Percentiles rank a stretch among this genome's conserved stretches.
Evolutionary conservation across 495 filamentous ascomycete species (phyloP).

Genomic region (Amorphotheca resinae): DNA sequence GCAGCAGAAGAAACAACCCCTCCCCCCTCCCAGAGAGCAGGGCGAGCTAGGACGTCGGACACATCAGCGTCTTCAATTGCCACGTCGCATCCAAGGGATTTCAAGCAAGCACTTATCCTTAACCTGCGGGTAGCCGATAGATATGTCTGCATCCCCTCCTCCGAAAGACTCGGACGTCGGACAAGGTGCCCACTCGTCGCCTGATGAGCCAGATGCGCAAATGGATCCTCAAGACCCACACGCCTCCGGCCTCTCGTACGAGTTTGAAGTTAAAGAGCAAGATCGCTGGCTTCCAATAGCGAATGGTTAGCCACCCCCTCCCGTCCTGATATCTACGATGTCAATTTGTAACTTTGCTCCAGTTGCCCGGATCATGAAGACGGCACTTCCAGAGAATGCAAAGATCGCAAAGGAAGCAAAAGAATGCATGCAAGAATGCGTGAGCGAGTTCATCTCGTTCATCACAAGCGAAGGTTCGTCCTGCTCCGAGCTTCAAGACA

Average conservation of each 20-base stretch:
- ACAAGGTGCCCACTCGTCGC: slow-evolving; percentile 86
- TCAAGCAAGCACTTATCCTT: slow-evolving; percentile 41
- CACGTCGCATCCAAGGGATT: slow-evolving; percentile 27
- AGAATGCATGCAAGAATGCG: slow-evolving; percentile 99
- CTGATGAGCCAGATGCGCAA: slow-evolving; percentile 60
- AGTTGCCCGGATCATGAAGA: slow-evolving; percentile 99
- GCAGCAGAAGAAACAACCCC: slow-evolving; percentile 1
- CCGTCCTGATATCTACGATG: slow-evolving; percentile 25
- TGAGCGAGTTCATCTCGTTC: slow-evolving; percentile 99
- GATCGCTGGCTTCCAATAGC: slow-evolving; percentile 99
- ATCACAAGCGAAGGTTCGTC: slow-evolving; percentile 92
- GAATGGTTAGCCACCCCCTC: slow-evolving; percentile 68
- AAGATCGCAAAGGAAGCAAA: slow-evolving; percentile 99
- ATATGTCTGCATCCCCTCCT: slow-evolving; percentile 94
- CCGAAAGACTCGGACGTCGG: slow-evolving; percentile 78
- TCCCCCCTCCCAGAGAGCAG: too few species aligned
- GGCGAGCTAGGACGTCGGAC: slow-evolving; percentile 6
- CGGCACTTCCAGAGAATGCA: slow-evolving; percentile 89
- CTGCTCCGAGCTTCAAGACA: slow-evolving; percentile 5
- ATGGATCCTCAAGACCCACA: slow-evolving; percentile 50
- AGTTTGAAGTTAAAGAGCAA: slow-evolving; percentile 99
- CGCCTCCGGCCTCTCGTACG: slow-evolving; percentile 51
- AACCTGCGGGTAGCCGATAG: slow-evolving; percentile 57
- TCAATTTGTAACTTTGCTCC: slow-evolving; percentile 63
- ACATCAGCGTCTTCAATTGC: slow-evolving; percentile 6